A percentile compares a stretch with the other conserved stretches of the same genome.
phyloP scores from a whole-genome alignment of 495 filamentous ascomycete genomes.

The Neurospora sp. region DNA sequence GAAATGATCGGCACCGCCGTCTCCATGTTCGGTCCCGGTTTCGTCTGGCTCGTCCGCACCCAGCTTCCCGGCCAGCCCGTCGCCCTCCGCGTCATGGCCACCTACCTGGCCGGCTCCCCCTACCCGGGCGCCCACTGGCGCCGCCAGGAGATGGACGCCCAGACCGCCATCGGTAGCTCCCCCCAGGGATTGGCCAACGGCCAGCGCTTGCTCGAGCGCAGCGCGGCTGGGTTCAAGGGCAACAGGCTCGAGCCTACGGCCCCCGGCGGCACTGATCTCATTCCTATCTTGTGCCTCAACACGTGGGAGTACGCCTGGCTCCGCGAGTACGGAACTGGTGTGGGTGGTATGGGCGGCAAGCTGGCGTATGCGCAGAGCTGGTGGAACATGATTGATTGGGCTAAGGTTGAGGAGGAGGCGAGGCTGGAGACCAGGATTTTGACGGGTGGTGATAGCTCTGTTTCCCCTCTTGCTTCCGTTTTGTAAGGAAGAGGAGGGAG shows the following conservation, averaged over 20 bases:
- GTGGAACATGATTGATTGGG: slow-evolving; percentile 87
- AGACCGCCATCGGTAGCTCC: slow-evolving; percentile 41
- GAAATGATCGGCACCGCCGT: slow-evolving; percentile 74
- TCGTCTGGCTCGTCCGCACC: slow-evolving; percentile 80
- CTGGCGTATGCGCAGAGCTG: slow-evolving; percentile 61
- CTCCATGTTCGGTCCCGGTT: slow-evolving; percentile 92
- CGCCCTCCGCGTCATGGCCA: slow-evolving; percentile 66
- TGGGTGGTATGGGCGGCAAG: slow-evolving; percentile 48
- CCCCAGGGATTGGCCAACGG: slow-evolving; percentile 28
- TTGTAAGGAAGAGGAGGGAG: background rate
- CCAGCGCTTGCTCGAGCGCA: slow-evolving; percentile 19
- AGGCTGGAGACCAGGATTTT: slow-evolving; percentile 6
- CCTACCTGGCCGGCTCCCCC: slow-evolving; percentile 85
- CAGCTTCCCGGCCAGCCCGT: slow-evolving; percentile 17
- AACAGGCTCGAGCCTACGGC: slow-evolving; percentile 17
- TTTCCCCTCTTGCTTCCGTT: background rate
- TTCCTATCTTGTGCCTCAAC: slow-evolving; percentile 80
- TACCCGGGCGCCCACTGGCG: slow-evolving; percentile 73
- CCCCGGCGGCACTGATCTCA: slow-evolving; percentile 59
- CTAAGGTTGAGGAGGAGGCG: slow-evolving; percentile 44
- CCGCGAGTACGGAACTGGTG: slow-evolving; percentile 64
- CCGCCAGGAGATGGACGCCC: slow-evolving; percentile 69
- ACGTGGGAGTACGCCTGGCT: slow-evolving; percentile 96
- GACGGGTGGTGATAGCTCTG: background rate
- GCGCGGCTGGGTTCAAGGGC: slow-evolving; percentile 29